A percentile compares a stretch with the other conserved stretches of the same genome.
phyloP scores from a whole-genome alignment of 2,329 filamentous ascomycete species.

The Talaromyces islandicus region DNA sequence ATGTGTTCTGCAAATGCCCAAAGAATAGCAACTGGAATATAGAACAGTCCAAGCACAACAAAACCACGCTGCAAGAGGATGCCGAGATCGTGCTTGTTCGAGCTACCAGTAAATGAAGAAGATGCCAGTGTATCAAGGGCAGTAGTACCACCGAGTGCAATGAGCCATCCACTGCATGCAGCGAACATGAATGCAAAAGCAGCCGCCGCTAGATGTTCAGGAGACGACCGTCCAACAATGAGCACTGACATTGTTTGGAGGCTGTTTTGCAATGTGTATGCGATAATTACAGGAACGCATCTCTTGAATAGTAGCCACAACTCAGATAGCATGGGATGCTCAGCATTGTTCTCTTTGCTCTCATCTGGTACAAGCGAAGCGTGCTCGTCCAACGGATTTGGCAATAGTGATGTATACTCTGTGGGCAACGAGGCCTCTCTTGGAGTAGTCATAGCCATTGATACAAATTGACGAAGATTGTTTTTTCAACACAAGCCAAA shows the following conservation, averaged over 20 bases:
- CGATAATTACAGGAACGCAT: conserved; percentile 72
- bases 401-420: conserved; percentile 25
- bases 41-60: conserved; percentile 65
- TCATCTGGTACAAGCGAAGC: conserved; percentile 5
- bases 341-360: not conserved
- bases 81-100: conserved; percentile 71
- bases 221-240: conserved; percentile 71
- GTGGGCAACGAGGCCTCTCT: conserved; percentile 6
- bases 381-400: conserved; percentile 15
- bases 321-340: conserved; percentile 47
- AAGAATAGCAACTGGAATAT: conserved; percentile 63
- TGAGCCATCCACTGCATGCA: conserved; percentile 81
- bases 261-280: conserved; percentile 80
- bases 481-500: not conserved
- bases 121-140: conserved; percentile 81
- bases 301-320: conserved; percentile 63
- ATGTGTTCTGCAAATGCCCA: conserved; percentile 72
- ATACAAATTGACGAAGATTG: too few species aligned
- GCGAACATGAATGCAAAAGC: conserved; percentile 94
- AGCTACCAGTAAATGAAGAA: conserved; percentile 73
- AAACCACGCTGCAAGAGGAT: conserved; percentile 72
- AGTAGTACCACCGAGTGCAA: conserved; percentile 78
- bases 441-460: not conserved
- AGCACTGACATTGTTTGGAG: conserved; percentile 77
- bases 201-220: conserved; percentile 72